Conservation (phyloP, 116 monocot species). For the Trichopus zeylanicus region DNA sequence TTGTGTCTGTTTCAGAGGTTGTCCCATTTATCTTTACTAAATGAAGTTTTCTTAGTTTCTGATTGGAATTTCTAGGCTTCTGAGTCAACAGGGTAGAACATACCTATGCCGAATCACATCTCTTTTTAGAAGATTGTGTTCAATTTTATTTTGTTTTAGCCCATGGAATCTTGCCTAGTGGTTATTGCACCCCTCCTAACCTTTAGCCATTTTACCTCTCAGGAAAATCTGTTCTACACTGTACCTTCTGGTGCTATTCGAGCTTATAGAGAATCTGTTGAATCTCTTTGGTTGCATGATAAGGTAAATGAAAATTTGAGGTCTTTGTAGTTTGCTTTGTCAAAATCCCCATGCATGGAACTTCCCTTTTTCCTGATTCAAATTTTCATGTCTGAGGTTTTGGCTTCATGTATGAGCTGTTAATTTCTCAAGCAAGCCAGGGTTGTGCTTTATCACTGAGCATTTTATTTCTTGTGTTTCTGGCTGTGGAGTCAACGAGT, state of each 20-base stretch:
- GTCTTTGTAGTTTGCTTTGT: not conserved
- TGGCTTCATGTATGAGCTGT: no score
- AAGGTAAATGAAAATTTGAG: constrained; percentile 29
- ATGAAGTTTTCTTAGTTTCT: constrained; percentile 1
- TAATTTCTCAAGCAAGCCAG: no score
- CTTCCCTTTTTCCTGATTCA: no score
- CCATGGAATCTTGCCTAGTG: not conserved
- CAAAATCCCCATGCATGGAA: no score
- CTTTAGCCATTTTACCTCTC: constrained; percentile 12
- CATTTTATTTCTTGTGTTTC: not conserved
- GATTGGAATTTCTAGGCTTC: not conserved
- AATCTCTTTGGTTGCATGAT: constrained; percentile 34
- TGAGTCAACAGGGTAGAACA: not conserved
- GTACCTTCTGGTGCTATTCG: constrained; percentile 76
- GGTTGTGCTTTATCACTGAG: no score
- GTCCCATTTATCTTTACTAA: not conserved
- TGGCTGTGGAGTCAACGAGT: not conserved
- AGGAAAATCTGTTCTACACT: constrained; percentile 74
- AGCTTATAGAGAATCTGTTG: constrained; percentile 65
- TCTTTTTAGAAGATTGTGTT: constrained; percentile 2
- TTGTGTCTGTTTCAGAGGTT: not conserved
- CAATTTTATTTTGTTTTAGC: not conserved
- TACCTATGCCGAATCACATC: no score
- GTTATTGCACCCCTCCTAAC: not conserved
- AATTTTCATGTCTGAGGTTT: no score